Base-by-base conservation (phyloP, 352 stramenopile genomes). In the Pythium chondricola region DNA sequence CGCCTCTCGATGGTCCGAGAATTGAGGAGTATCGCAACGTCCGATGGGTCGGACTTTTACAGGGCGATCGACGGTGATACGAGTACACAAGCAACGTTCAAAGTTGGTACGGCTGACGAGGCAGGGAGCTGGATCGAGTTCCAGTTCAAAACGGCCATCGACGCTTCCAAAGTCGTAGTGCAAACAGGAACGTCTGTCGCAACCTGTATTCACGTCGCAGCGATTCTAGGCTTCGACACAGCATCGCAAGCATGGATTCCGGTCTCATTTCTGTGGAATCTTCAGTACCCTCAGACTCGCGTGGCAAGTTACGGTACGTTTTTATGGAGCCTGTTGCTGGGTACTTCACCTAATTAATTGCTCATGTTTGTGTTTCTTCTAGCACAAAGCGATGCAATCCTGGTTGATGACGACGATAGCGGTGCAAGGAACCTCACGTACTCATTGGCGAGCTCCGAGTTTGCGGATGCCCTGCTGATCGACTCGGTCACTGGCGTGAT, bases 351-450 rank as follows among this genome's bases (percentile, higher is more conserved):
- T 6, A 17, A 6, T 41, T 49, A 29, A 27, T 43, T 37, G 14
- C 7, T 40, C 25, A 33, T 42, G 39, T 36, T 33, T 33, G 43
- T 30, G 43, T 22, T 45, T 33, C 3, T 25, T 31, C n/a, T 30
- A 67, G 59, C 53, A 20, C 24, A 16, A 9, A 24, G 45, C 18
- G 48, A 68, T 27, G 22, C 14, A 21, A 37, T 70, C 0, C 2
- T 54, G 0, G 56, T 21, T 6, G 61, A 70, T 41, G 61, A 70
- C 40, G 56, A 70, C 18, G 61, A 70, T 17, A 43, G 45, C 2
- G 49, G 49, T 9, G 46, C 35, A 2, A 56, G 43, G 10, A 60
- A 36, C 26, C 35, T 66, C 14, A 58, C 36, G 13, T 69, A 65
- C 21, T 13, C 31, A 0, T 54, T 61, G n/a, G n/a, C 39, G 9